Evolutionary conservation across 768 basidiomycete genomes (phyloP), one percentile per base, ranked within the genome.

Genomic region (Boletus vinaceobasis): DNA sequence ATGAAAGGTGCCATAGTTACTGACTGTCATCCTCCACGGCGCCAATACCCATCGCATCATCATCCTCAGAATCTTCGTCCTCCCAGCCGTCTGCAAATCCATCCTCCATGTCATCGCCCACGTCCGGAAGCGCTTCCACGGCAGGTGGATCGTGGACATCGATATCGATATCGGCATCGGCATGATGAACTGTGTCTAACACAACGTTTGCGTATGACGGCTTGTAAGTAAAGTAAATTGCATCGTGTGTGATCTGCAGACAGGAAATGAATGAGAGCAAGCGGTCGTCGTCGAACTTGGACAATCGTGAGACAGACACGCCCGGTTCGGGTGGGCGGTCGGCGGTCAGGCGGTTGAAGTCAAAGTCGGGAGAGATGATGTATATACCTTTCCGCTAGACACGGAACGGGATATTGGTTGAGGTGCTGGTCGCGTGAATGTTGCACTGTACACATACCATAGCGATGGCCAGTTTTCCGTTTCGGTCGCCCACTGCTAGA

Each of bases 221-320:
- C 19, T 35, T 54, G 46, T 68, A 68, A 51, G 78, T 82, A 35
- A 83, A 58, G 55, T 74, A 85, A 13, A 84, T 55, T 0, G 77
- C 78, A 0, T 80, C 79, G 27, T 80, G 76, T 0, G 80, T 79
- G 70, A 83, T 74, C 62, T 84, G 82, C 21, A 84, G 72, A 60
- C 82, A 85, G 26, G 75, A 74, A n/a, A 83, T 62, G 35, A 39
- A 56, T 21, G 61, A 52, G n/a, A 67, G 59, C 23, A 57, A 37
- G 32, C 42, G 55, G 0, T 38, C 54, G 36, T 55, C 33, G 17
- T 70, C 62, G 44, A 64, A 51, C 54, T 57, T 17, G 48, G 27
- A 46, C 37, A 66, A 17, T 21, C 60, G 54, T 33, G 53, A 60
- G 53, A 70, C 59, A 17, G 61, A 61, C 27, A 75, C 38, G 59